phyloP scores from a whole-genome alignment of 257 asterid species.

The Orobanche coerulescens region DNA sequence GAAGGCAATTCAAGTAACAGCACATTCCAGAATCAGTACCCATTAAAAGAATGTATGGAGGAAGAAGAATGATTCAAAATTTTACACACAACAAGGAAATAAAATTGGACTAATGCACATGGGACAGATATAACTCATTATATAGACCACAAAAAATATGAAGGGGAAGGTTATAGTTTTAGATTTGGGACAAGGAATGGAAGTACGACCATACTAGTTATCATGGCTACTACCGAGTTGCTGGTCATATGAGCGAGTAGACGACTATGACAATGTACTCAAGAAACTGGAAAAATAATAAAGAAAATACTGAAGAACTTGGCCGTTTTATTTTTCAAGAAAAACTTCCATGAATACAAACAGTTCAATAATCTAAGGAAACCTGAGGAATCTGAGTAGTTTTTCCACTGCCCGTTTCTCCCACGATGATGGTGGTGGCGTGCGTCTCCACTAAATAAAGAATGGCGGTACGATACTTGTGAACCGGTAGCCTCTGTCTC shows the following conservation, averaged over 20 bases:
- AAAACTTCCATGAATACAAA: too few species aligned
- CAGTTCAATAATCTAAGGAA: background rate
- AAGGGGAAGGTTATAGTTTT: too few species aligned
- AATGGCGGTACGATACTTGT: conserved; percentile 61
- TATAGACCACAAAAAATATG: too few species aligned
- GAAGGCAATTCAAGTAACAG: background rate
- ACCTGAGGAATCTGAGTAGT: conserved; percentile 99
- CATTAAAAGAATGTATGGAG: background rate
- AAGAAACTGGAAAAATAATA: too few species aligned
- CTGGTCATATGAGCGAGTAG: too few species aligned
- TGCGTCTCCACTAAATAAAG: conserved; percentile 79
- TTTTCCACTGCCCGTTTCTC: conserved; percentile 96
- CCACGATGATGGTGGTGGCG: conserved; percentile 83
- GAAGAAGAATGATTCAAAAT: background rate
- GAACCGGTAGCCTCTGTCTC: conserved; percentile 75
- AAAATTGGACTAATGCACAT: background rate
- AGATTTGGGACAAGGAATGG: too few species aligned
- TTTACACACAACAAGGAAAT: background rate
- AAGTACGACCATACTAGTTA: too few species aligned
- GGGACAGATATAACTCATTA: too few species aligned
- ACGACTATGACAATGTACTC: too few species aligned
- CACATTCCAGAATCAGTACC: background rate
- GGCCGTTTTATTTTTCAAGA: too few species aligned
- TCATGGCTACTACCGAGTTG: too few species aligned
- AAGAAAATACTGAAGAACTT: too few species aligned